Conservation (phyloP, 257 asterid species). For the Gentiana macrophylla region DNA sequence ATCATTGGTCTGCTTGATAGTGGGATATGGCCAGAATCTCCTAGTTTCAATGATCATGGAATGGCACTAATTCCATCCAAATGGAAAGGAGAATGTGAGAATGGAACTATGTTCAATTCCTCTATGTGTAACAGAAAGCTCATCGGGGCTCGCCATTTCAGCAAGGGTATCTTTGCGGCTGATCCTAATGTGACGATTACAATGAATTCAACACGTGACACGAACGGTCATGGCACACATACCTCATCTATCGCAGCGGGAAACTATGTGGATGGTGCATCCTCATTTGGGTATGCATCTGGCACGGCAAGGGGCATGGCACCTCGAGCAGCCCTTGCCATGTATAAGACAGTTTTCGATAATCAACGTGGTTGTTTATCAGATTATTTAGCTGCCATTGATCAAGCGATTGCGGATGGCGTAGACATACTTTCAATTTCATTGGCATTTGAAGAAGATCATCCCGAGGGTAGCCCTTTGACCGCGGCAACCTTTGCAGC, state of each 20-base stretch:
- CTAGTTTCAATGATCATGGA: slow-evolving; percentile 44
- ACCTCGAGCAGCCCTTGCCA: slow-evolving; percentile 8
- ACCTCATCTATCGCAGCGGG: slow-evolving; percentile 14
- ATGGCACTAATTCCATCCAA: slow-evolving; percentile 32
- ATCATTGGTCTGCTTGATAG: no score
- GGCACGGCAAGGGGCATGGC: slow-evolving; percentile 19
- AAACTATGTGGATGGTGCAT: slow-evolving; percentile 6
- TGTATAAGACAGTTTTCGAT: slow-evolving; percentile 11
- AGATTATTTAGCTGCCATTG: slow-evolving; percentile 10
- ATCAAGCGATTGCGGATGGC: slow-evolving; percentile 19
- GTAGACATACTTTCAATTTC: slow-evolving; percentile 12
- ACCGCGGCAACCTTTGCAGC: slow-evolving; percentile 11
- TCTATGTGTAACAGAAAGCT: slow-evolving; percentile 38
- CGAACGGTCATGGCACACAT: slow-evolving; percentile 13
- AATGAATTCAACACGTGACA: slow-evolving; percentile 29
- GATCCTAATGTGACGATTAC: slow-evolving; percentile 16
- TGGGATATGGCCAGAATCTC: slow-evolving; percentile 38
- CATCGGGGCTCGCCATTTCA: slow-evolving; percentile 38
- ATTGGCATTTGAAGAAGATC: slow-evolving; percentile 1
- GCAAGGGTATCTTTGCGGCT: slow-evolving; percentile 28
- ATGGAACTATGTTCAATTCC: slow-evolving; percentile 26
- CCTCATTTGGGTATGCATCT: slow-evolving; percentile 11
- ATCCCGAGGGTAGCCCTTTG: no score
- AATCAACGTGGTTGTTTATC: slow-evolving; percentile 2
- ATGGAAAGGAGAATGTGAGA: slow-evolving; percentile 37